Conservation (phyloP, 1,284 basidiomycete genomes). For the Pascua guehoae region DNA sequence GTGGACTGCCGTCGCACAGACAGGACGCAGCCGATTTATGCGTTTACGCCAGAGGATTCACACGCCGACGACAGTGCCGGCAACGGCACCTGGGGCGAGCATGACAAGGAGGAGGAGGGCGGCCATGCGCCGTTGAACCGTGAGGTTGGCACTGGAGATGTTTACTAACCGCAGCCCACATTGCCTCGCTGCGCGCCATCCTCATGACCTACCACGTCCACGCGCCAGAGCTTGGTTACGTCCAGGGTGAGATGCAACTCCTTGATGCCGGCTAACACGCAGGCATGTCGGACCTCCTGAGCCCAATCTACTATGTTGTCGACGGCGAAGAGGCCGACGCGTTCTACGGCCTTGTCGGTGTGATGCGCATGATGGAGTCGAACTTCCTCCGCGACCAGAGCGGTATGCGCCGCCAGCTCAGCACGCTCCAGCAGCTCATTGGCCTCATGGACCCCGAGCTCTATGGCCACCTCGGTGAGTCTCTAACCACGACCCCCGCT, state of each 20-base stretch:
- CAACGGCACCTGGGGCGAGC: constrained; percentile 21
- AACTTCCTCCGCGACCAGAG: constrained; percentile 96
- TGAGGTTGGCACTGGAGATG: constrained; percentile 13
- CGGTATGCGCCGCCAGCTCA: constrained; percentile 92
- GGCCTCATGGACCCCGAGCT: constrained; percentile 90
- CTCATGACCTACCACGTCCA: constrained; percentile 91
- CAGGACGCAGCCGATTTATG: constrained; percentile 80
- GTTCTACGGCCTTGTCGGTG: constrained; percentile 92
- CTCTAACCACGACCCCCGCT: constrained; percentile 16
- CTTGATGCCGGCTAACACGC: constrained; percentile 48
- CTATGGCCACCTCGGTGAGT: constrained; percentile 72
- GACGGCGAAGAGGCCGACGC: constrained; percentile 81
- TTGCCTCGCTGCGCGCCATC: constrained; percentile 54
- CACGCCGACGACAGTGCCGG: constrained; percentile 35
- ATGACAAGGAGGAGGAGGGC: constrained; percentile 62
- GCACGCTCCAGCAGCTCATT: constrained; percentile 84
- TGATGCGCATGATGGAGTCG: constrained; percentile 93
- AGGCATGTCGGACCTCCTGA: constrained; percentile 96
- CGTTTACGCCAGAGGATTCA: constrained; percentile 50
- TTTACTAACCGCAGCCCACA: constrained; percentile 33
- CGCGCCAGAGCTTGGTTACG: constrained; percentile 71
- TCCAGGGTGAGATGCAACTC: constrained; percentile 25
- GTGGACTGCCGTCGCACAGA: constrained; percentile 98
- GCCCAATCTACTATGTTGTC: constrained; percentile 89
- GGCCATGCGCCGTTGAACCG: constrained; percentile 75